Evolutionary conservation across 1,284 basidiomycete genomes (phyloP).

Genomic region (Ceratobasidium theobromae): DNA sequence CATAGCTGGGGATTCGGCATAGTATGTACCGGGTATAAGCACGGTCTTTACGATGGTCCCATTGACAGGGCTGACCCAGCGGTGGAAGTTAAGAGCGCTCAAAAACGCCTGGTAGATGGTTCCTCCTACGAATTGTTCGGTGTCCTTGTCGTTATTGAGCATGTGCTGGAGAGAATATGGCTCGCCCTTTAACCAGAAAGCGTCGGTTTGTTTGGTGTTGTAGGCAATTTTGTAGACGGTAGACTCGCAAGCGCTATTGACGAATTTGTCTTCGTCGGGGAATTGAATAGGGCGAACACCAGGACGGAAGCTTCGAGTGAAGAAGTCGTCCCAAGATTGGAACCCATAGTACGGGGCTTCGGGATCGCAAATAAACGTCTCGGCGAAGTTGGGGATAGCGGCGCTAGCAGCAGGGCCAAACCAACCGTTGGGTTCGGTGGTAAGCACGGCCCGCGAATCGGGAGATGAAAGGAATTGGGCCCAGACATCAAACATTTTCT

Average conservation of each 20-base stretch:
- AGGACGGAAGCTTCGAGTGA: conserved; percentile 49
- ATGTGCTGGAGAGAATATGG: conserved; percentile 50
- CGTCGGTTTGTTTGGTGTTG: conserved; percentile 45
- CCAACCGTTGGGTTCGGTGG: conserved; percentile 48
- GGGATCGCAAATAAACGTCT: conserved; percentile 51
- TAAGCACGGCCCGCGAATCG: conserved; percentile 49
- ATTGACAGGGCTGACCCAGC: conserved; percentile 56
- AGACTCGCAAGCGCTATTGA: conserved; percentile 53
- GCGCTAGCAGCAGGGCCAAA: conserved; percentile 46
- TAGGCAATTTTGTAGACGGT: conserved; percentile 45
- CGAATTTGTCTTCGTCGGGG: conserved; percentile 46
- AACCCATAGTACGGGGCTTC: conserved; percentile 47
- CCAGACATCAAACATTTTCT: conserved; percentile 52
- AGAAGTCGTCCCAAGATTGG: conserved; percentile 59
- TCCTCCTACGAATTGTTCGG: conserved; percentile 50
- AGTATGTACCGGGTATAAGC: conserved; percentile 55
- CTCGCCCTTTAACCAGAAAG: conserved; percentile 53
- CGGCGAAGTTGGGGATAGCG: conserved; percentile 41
- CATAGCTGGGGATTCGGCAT: conserved; percentile 42
- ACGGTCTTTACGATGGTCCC: conserved; percentile 51
- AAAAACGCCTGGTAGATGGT: conserved; percentile 60
- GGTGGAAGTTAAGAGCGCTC: conserved; percentile 52
- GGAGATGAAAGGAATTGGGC: conserved; percentile 50
- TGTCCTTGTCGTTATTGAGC: conserved; percentile 44
- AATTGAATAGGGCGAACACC: conserved; percentile 47